These are phyloP conservation scores for Apiotrichum siamense DNA, from an alignment of 1,284 basidiomycete species.

Conservation along the genomic window DNA sequence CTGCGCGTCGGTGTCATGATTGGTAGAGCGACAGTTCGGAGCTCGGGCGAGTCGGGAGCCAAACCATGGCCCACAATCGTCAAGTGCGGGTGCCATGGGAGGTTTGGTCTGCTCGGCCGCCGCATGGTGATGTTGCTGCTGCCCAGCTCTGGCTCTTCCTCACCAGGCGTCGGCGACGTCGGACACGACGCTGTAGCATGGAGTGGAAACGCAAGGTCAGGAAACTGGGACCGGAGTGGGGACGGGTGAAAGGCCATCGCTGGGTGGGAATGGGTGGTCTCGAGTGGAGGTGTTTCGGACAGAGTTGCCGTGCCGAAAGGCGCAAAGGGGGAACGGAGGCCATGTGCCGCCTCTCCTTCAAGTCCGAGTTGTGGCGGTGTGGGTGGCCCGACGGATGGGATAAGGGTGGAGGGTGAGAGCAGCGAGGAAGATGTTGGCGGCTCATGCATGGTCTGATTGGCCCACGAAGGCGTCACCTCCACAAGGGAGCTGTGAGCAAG, in stretches of 20 bases:
- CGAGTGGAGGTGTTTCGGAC: not conserved
- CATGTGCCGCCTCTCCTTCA: not conserved
- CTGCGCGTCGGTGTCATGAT: conserved; percentile 23
- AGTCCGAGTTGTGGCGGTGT: not conserved
- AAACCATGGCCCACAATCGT: conserved; percentile 11
- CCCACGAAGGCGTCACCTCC: conserved; percentile 11
- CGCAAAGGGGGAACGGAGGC: not conserved
- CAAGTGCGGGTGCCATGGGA: conserved; percentile 21
- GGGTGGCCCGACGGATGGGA: not conserved
- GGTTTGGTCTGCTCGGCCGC: not conserved
- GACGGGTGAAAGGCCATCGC: conserved; percentile 4
- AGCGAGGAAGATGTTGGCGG: conserved; percentile 5
- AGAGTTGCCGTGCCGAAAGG: conserved; percentile 1
- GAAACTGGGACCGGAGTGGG: conserved; percentile 4
- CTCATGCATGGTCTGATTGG: conserved; percentile 8
- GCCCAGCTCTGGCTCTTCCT: not conserved
- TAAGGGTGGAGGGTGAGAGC: conserved; percentile 8
- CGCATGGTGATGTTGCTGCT: not conserved
- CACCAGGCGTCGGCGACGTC: conserved; percentile 6
- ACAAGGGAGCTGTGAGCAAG: conserved; percentile 3
- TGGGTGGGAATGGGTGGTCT: conserved; percentile 9
- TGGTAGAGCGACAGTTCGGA: conserved; percentile 32
- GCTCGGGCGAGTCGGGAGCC: conserved; percentile 27
- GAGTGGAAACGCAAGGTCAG: conserved; percentile 2
- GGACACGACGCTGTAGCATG: conserved; percentile 17